Evolutionary conservation across 208 protist species (phyloP).

Genomic region (Trypanosomatidae sp.): DNA sequence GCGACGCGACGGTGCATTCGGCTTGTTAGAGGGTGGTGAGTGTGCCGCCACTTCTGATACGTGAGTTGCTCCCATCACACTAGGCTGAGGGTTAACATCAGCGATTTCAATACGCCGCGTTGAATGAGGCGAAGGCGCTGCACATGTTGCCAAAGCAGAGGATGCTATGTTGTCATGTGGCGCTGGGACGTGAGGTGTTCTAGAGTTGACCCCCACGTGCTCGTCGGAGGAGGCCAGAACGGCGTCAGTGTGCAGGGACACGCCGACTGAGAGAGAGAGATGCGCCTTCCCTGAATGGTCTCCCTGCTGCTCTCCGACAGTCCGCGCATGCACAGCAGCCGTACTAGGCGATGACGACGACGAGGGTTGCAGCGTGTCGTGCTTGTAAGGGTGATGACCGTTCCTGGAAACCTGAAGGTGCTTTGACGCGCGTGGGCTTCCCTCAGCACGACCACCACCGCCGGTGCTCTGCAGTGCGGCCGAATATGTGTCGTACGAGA

Average conservation of each 20-base stretch:
- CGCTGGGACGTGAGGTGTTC: background rate
- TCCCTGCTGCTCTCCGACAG: background rate
- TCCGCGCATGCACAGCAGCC: background rate
- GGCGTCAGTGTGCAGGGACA: background rate
- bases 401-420: background rate
- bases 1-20: constrained; percentile 8
- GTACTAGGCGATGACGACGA: background rate
- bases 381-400: background rate
- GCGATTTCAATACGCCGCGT: background rate
- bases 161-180: background rate
- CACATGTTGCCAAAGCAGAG: background rate
- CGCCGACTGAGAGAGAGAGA: too few species aligned
- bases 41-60: background rate
- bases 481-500: background rate
- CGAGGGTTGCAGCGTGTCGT: background rate
- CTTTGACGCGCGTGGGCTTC: background rate
- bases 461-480: background rate
- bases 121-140: background rate
- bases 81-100: background rate
- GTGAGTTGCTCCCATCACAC: background rate
- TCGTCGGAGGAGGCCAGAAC: background rate
- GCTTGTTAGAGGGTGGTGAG: constrained; percentile 9
- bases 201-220: background rate
- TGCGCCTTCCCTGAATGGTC: background rate
- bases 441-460: background rate